Evolutionary conservation across 345 rosid genomes (phyloP).

Genomic region (Pugionium dolabratum): DNA sequence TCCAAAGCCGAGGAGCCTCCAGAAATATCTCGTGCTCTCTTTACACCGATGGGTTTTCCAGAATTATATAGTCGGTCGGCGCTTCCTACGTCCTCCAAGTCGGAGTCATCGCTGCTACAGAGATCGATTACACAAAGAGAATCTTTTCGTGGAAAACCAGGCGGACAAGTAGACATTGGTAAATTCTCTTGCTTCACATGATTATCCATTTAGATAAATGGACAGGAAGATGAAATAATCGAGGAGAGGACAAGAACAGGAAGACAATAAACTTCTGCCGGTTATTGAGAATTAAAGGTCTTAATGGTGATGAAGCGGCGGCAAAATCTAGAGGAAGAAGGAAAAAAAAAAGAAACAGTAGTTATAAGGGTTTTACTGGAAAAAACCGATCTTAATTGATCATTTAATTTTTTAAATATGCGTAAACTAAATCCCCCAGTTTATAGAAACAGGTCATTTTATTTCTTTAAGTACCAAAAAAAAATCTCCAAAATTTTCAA

Average conservation of each 20-base stretch:
- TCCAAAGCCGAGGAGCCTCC: slow-evolving; percentile 35
- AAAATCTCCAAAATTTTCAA: no score
- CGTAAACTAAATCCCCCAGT: no score
- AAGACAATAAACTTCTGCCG: neutral
- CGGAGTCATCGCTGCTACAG: slow-evolving; percentile 61
- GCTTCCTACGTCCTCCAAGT: neutral
- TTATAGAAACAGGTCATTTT: no score
- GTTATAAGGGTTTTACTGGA: no score
- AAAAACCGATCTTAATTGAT: no score
- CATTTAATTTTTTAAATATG: no score
- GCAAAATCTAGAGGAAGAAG: no score
- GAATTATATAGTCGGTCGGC: neutral
- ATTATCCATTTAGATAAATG: slow-evolving; percentile 39
- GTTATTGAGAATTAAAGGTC: no score
- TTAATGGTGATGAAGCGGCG: no score
- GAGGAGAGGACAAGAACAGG: neutral
- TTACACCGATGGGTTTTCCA: slow-evolving; percentile 22
- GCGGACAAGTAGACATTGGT: slow-evolving; percentile 25
- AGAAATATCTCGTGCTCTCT: slow-evolving; percentile 36
- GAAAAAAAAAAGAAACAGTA: no score
- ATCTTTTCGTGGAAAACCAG: slow-evolving; percentile 13
- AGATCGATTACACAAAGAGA: slow-evolving; percentile 53
- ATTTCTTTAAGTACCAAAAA: no score
- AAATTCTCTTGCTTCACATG: slow-evolving; percentile 50
- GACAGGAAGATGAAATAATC: neutral